Base-by-base conservation (phyloP, 139 green algal genomes). In the Choricystis sp. region DNA sequence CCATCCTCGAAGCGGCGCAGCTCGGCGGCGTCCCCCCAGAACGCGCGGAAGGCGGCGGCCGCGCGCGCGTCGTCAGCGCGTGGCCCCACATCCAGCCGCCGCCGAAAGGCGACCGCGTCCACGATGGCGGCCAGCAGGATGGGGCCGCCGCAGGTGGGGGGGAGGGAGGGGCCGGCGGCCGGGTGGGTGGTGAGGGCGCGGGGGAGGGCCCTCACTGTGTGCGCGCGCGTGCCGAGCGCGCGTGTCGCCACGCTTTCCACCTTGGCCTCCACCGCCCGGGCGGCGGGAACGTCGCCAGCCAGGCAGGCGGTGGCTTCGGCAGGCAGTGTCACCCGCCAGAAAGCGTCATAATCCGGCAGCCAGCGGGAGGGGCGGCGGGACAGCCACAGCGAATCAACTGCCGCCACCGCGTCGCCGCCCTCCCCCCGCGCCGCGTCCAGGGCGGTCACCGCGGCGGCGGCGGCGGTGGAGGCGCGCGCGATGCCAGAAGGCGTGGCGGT, bases 21-120 rank as follows among this genome's bases (percentile, higher is more conserved):
- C 77, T 94, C 84, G 1, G 81, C 77, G 24, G 67, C 66, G 16
- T 80, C 71, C 30, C 86, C 86, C 86, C 86, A 94, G 59, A 94
- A 86, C 3, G 66, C 66, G 5, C 84, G 76, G 73, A 89, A 94
- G 9, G 57, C 59, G 1, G 60, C 66, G 4, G 84, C 78, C 3
- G 77, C 79, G 2, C 57, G 59, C 2, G 58, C 62, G 22, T 83
- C 68, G 63, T 89, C 79, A 27, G 81, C 67, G 25, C 66, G 22
- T 4, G 86, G 86, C 19, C 86, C 84, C 2, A 88, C 63, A 68
- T 94, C 86, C 31, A 86, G 73, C 22, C 79, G 58, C 5, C 85
- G 72, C 29, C 67, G 55, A 14, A 77, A 77, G 25, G 66, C 59
- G 24, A 62, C 40, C 21, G 79, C 31, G 61, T 88, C 79, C 57